Percentiles rank a stretch among this genome's conserved stretches.
phyloP scores from a whole-genome alignment of 2,329 filamentous ascomycete species.

The Polytolypa hystricis region DNA sequence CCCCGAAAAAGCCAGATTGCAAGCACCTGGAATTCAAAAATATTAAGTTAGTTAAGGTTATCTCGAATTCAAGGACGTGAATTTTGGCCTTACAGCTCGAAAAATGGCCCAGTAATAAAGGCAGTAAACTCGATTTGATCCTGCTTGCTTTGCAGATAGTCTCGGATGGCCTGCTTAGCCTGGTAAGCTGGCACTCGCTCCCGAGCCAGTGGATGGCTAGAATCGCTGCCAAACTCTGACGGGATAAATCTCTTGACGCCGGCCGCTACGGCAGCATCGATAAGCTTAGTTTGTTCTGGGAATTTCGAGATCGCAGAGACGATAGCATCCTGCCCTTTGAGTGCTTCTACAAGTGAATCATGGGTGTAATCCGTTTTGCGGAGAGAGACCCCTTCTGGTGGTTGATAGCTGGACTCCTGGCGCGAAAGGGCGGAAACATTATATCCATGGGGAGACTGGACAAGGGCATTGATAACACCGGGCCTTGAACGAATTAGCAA shows the following conservation, averaged over 20 bases:
- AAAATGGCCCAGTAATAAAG: conserved; percentile 8
- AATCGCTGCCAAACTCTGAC: conserved; percentile 5
- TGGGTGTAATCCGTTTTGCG: conserved; percentile 14
- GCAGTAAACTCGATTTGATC: conserved; percentile 11
- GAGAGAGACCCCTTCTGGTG: conserved; percentile 7
- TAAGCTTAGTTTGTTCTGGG: conserved; percentile 5
- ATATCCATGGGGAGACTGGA: conserved; percentile 10
- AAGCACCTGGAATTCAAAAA: conserved; percentile 3
- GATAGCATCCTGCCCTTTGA: conserved; percentile 14
- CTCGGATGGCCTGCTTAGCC: conserved; percentile 8
- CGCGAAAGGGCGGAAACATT: conserved; percentile 12
- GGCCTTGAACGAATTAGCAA: background rate
- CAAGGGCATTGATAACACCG: conserved; percentile 7
- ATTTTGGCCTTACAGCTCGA: conserved; percentile 8
- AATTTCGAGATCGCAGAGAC: conserved; percentile 11
- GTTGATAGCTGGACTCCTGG: conserved; percentile 8
- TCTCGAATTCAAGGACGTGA: background rate
- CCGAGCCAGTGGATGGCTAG: conserved; percentile 5
- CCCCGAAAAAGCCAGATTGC: conserved; percentile 22
- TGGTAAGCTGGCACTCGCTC: conserved; percentile 6
- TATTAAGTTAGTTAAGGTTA: background rate
- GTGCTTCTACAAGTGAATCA: conserved; percentile 12
- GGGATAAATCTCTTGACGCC: conserved; percentile 8
- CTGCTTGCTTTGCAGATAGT: conserved; percentile 12
- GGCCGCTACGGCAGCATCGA: conserved; percentile 8